Percentiles rank a stretch among this genome's conserved stretches.
Conservation (phyloP, 192 early-diverging fungal species). For the Mycoemilia scoparia region DNA sequence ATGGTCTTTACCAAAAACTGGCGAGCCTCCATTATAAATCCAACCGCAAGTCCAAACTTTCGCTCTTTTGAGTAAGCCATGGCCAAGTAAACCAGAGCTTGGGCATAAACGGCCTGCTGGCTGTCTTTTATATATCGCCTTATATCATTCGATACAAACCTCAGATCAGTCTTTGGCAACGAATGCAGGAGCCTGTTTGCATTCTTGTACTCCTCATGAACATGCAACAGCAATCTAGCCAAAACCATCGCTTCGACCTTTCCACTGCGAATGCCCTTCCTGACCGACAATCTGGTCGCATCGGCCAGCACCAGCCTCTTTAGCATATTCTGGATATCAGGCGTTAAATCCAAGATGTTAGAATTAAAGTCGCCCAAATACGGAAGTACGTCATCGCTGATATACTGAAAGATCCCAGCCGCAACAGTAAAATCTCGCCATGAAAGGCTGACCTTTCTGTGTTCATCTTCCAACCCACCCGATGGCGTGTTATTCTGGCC, state of each 20-base stretch:
- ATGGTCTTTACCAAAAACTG: slow-evolving; percentile 18
- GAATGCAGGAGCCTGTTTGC: slow-evolving; percentile 15
- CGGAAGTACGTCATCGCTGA: slow-evolving; percentile 19
- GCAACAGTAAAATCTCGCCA: too few relatives aligned
- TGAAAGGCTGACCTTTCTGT: too few relatives aligned
- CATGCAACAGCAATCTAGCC: slow-evolving; percentile 22
- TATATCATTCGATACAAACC: slow-evolving; percentile 20
- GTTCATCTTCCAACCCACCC: too few relatives aligned
- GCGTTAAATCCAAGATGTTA: slow-evolving; percentile 19
- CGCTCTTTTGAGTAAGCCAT: slow-evolving; percentile 26
- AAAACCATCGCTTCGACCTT: slow-evolving; percentile 20
- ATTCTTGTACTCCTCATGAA: slow-evolving; percentile 23
- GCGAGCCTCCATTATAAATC: slow-evolving; percentile 28
- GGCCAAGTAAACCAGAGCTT: slow-evolving; percentile 27
- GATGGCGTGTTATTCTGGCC: too few relatives aligned
- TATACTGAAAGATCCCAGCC: slow-evolving; percentile 21
- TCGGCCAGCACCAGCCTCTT: slow-evolving; percentile 25
- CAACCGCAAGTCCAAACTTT: slow-evolving; percentile 24
- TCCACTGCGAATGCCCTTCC: slow-evolving; percentile 24
- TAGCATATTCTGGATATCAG: slow-evolving; percentile 29
- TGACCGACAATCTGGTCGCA: slow-evolving; percentile 25
- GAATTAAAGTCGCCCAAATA: slow-evolving; percentile 9
- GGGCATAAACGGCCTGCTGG: slow-evolving; percentile 23
- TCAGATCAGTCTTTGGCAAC: slow-evolving; percentile 22
- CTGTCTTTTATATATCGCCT: slow-evolving; percentile 27